Conservation (phyloP, 768 basidiomycete genomes). For the Suillus luteus region DNA sequence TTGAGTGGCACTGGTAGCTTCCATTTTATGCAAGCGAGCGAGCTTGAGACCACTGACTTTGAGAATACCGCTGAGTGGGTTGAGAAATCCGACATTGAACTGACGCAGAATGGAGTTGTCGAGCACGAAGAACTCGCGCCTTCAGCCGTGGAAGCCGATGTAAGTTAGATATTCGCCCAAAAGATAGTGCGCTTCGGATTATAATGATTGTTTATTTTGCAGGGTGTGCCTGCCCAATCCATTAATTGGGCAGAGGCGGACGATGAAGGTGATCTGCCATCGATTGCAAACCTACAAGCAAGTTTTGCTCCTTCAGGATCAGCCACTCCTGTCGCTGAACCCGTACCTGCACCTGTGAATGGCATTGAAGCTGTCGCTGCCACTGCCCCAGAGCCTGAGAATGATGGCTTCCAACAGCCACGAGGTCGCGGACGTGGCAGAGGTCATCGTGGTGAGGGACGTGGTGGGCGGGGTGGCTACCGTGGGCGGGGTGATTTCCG, state of each 20-base stretch:
- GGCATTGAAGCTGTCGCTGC: conserved; percentile 27
- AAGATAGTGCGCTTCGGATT: neutral
- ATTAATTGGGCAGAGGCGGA: conserved; percentile 82
- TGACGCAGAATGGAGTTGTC: conserved; percentile 16
- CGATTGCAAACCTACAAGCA: conserved; percentile 74
- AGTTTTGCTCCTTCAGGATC: conserved; percentile 76
- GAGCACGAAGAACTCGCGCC: conserved; percentile 1
- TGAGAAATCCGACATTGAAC: conserved; percentile 46
- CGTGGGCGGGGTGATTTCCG: conserved; percentile 38
- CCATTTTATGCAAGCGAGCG: conserved; percentile 83
- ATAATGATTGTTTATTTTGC: conserved; percentile 6
- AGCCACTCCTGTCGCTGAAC: conserved; percentile 54
- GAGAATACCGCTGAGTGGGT: conserved; percentile 60
- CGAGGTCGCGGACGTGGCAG: conserved; percentile 52
- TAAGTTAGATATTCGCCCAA: neutral
- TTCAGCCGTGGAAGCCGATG: conserved; percentile 2
- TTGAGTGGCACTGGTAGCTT: conserved; percentile 55
- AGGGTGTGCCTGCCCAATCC: conserved; percentile 33
- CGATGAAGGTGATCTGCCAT: conserved; percentile 77
- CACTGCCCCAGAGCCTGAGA: conserved; percentile 38
- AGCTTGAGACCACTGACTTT: conserved; percentile 58
- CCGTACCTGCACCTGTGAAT: conserved; percentile 25
- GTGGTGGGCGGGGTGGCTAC: conserved; percentile 42
- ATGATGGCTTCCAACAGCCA: conserved; percentile 63
- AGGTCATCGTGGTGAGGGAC: conserved; percentile 44